Percentiles rank a stretch among this genome's conserved stretches.
Evolutionary conservation across 2,329 filamentous ascomycete species (phyloP).

Genomic region (Fusarium brachygibbosum): DNA sequence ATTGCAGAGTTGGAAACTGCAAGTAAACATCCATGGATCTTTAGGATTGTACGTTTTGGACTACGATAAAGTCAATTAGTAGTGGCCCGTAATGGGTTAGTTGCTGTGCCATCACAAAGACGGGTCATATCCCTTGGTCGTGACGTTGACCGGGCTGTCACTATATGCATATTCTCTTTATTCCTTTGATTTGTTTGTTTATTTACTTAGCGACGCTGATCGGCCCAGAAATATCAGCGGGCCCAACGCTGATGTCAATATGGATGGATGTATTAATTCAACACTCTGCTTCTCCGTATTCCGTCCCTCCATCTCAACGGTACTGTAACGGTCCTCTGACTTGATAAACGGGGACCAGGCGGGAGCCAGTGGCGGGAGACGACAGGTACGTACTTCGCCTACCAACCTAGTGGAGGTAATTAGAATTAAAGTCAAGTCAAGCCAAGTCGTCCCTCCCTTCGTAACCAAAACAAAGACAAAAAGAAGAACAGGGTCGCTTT

Average conservation of each 20-base stretch:
- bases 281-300: constrained; percentile 8
- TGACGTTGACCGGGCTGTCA: constrained; percentile 11
- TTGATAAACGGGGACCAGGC: constrained; percentile 24
- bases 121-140: not conserved
- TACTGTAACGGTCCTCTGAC: constrained; percentile 30
- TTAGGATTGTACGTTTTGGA: not conserved
- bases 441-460: constrained; percentile 27
- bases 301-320: constrained; percentile 29
- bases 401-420: constrained; percentile 3
- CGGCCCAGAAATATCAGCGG: constrained; percentile 2
- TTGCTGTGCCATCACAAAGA: not conserved
- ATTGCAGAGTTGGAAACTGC: constrained; percentile 12
- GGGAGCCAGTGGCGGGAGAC: constrained; percentile 29
- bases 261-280: not conserved
- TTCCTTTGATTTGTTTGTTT: constrained; percentile 8
- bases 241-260: constrained; percentile 8
- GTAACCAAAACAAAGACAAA: constrained; percentile 24
- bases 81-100: not conserved
- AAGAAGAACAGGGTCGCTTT: not conserved
- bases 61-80: not conserved
- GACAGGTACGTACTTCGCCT: constrained; percentile 9
- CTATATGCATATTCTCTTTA: not conserved
- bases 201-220: not conserved
- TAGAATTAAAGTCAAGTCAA: too few relatives aligned
- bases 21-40: not conserved